These are phyloP conservation scores for Austroboletus niveus DNA, from an alignment of 1,284 basidiomycete genomes.

Conservation along the genomic window DNA sequence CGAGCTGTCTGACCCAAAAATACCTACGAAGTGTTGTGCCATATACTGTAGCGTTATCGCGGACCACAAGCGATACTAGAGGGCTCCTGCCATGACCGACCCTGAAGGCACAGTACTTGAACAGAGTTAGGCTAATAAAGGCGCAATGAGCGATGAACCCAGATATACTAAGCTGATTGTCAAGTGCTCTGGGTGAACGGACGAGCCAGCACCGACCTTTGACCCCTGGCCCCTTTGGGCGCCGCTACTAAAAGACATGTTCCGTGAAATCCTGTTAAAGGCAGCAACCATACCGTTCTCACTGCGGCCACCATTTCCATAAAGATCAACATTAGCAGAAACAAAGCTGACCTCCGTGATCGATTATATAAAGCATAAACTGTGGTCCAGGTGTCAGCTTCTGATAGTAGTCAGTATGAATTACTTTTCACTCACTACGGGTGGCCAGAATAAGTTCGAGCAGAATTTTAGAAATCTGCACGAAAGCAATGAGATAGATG, in stretches of 20 bases:
- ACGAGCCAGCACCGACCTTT: slow-evolving; percentile 8
- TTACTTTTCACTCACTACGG: slow-evolving; percentile 12
- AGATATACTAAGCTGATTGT: slow-evolving; percentile 10
- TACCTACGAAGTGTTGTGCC: slow-evolving; percentile 7
- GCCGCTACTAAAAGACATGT: slow-evolving; percentile 14
- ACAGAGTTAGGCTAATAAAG: slow-evolving; percentile 13
- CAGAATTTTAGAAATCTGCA: slow-evolving; percentile 10
- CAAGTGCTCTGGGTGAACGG: neutral
- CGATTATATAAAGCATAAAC: slow-evolving; percentile 22
- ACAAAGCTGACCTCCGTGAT: slow-evolving; percentile 12
- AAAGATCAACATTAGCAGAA: slow-evolving; percentile 13
- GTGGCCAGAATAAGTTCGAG: slow-evolving; percentile 19
- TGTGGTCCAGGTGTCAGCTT: neutral
- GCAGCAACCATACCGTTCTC: slow-evolving; percentile 5
- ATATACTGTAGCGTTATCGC: slow-evolving; percentile 17
- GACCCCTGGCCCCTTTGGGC: neutral
- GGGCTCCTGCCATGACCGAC: slow-evolving; percentile 14
- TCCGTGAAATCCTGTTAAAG: neutral
- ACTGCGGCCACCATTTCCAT: slow-evolving; percentile 7
- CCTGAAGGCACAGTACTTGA: slow-evolving; percentile 11
- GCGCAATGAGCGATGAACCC: slow-evolving; percentile 17
- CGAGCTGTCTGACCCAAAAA: neutral
- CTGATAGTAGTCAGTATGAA: neutral
- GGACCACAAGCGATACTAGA: slow-evolving; percentile 23
- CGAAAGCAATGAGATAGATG: slow-evolving; percentile 1